These are phyloP conservation scores for Thalassiosira exigua DNA, from an alignment of 352 stramenopile species.

Conservation along the genomic window DNA sequence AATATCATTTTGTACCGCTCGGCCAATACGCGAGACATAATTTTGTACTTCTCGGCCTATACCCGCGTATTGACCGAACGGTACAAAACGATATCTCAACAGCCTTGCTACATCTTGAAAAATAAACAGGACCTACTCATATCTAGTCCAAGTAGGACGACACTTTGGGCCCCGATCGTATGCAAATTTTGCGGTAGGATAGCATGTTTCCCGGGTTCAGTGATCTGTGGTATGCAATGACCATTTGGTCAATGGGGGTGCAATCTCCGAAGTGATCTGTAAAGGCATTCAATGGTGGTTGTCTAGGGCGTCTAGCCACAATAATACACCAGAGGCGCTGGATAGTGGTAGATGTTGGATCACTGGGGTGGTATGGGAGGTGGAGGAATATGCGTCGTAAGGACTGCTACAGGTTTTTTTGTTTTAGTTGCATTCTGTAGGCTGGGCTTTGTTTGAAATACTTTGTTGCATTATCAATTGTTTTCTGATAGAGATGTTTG, in stretches of 20 bases:
- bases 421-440: neutral
- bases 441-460: neutral
- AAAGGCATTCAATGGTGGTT: slow-evolving; percentile 4
- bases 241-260: slow-evolving; percentile 24
- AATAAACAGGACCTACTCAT: slow-evolving; percentile 12
- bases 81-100: no score
- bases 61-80: no score
- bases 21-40: no score
- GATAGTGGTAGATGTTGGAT: neutral
- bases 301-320: neutral
- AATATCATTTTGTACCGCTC: no score
- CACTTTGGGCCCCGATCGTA: slow-evolving; percentile 29
- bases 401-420: neutral
- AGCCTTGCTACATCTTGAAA: slow-evolving; percentile 3
- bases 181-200: slow-evolving; percentile 33
- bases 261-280: neutral
- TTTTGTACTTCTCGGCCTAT: no score
- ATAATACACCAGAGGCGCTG: slow-evolving; percentile 1
- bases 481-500: slow-evolving; percentile 27
- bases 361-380: neutral
- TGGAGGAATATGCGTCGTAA: slow-evolving; percentile 5
- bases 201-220: slow-evolving; percentile 39
- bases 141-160: slow-evolving; percentile 31
- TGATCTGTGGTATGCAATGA: slow-evolving; percentile 19
- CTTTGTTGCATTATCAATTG: slow-evolving; percentile 15